These are phyloP conservation scores for Lepidium aucheri DNA, from an alignment of 345 rosid genomes.

Conservation along the genomic window DNA sequence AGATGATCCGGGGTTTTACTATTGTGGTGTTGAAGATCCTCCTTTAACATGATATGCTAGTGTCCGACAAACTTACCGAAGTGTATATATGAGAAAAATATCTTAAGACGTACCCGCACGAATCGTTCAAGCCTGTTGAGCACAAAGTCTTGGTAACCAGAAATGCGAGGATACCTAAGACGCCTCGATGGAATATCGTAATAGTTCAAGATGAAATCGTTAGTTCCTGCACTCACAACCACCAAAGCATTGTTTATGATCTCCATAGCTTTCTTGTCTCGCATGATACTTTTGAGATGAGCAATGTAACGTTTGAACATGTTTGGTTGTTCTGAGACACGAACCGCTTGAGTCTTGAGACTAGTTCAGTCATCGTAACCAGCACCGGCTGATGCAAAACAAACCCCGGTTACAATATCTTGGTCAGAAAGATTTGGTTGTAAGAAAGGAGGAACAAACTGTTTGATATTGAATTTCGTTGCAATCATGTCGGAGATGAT, in stretches of 20 bases:
- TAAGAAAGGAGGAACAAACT: slow-evolving; percentile 23
- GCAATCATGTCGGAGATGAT: slow-evolving; percentile 17
- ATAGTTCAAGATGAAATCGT: slow-evolving; percentile 41
- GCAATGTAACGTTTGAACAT: slow-evolving; percentile 28
- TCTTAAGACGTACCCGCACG: slow-evolving; percentile 26
- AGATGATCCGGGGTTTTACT: too few species aligned
- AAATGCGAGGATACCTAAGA: slow-evolving; percentile 12
- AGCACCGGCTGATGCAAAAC: slow-evolving; percentile 27
- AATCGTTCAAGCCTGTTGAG: slow-evolving; percentile 9
- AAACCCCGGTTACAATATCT: slow-evolving; percentile 19
- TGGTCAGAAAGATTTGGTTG: slow-evolving; percentile 19
- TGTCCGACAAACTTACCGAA: too few species aligned
- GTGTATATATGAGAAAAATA: neutral
- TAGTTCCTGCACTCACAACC: slow-evolving; percentile 52
- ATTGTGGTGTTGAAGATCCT: too few species aligned
- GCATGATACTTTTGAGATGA: slow-evolving; percentile 25
- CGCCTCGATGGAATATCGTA: slow-evolving; percentile 35
- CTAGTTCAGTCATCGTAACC: slow-evolving; percentile 17
- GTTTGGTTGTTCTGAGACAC: slow-evolving; percentile 35
- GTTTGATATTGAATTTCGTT: slow-evolving; percentile 17
- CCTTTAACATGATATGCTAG: too few species aligned
- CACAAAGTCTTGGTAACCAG: slow-evolving; percentile 43
- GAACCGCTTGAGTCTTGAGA: slow-evolving; percentile 15
- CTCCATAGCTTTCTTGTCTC: slow-evolving; percentile 35
- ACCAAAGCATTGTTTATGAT: slow-evolving; percentile 35